Evolutionary conservation across 1,284 basidiomycete species (phyloP).

Genomic region (Mycosarcoma maydis): DNA sequence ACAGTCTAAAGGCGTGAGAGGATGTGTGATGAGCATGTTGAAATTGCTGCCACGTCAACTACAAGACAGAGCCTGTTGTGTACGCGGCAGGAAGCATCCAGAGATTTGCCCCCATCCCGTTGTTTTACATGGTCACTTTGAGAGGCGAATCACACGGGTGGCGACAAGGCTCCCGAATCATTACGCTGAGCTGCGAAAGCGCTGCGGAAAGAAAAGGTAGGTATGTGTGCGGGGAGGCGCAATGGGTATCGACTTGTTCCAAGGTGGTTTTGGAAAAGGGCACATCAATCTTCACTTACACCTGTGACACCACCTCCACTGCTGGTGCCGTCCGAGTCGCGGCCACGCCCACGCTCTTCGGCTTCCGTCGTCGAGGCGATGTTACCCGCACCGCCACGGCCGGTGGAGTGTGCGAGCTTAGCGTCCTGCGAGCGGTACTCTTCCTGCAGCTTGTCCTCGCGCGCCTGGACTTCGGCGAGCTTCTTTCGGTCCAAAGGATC

Average conservation of each 20-base stretch:
- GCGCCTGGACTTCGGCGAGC: conserved; percentile 42
- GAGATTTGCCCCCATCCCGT: not conserved
- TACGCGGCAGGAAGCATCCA: too few species aligned
- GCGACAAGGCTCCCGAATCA: too few species aligned
- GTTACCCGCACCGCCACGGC: conserved; percentile 77
- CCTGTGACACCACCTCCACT: conserved; percentile 38
- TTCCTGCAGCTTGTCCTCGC: conserved; percentile 67
- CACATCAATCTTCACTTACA: conserved; percentile 26
- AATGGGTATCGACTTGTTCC: conserved; percentile 3
- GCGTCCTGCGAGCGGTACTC: conserved; percentile 63
- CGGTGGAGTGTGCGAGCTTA: conserved; percentile 73
- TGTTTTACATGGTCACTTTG: conserved; percentile 11
- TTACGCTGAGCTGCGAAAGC: too few species aligned
- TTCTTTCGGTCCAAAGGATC: conserved; percentile 69
- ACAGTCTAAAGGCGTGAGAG: not conserved
- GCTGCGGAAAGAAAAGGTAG: not conserved
- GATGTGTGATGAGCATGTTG: not conserved
- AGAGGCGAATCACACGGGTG: too few species aligned
- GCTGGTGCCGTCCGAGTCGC: conserved; percentile 15
- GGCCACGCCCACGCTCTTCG: conserved; percentile 49
- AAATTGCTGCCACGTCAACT: conserved; percentile 6
- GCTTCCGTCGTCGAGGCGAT: conserved; percentile 61
- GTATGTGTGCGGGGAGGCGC: not conserved
- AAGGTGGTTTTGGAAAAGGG: not conserved
- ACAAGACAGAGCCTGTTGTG: conserved; percentile 1